phyloP scores from a whole-genome alignment of 2,329 filamentous ascomycete genomes.

The Diaporthe aspalathi region DNA sequence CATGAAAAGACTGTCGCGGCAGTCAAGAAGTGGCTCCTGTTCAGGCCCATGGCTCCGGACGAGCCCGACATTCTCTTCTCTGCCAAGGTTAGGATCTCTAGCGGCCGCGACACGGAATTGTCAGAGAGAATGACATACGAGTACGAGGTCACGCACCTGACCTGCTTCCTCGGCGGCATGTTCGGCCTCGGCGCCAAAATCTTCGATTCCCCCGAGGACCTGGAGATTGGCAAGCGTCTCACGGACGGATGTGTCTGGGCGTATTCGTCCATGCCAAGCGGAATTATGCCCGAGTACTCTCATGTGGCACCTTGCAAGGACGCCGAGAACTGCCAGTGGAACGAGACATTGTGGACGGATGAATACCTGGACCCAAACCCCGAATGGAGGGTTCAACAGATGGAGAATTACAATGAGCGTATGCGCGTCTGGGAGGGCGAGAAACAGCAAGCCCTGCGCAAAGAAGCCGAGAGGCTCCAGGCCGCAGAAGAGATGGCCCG shows the following conservation, averaged over 20 bases:
- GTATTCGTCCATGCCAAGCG: slow-evolving; percentile 68
- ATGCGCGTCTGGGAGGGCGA: slow-evolving; percentile 53
- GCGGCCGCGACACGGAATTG: slow-evolving; percentile 54
- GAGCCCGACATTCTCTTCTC: slow-evolving; percentile 79
- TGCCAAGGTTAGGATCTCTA: slow-evolving; percentile 66
- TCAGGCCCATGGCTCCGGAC: slow-evolving; percentile 77
- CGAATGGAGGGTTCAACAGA: slow-evolving; percentile 55
- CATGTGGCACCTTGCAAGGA: slow-evolving; percentile 61
- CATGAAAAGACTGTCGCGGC: slow-evolving; percentile 76
- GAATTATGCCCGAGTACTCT: slow-evolving; percentile 73
- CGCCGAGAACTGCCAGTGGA: slow-evolving; percentile 63
- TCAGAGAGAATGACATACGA: slow-evolving; percentile 50
- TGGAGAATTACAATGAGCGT: slow-evolving; percentile 54
- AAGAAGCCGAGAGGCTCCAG: slow-evolving; percentile 45
- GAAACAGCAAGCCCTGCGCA: slow-evolving; percentile 41
- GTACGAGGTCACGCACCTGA: slow-evolving; percentile 73
- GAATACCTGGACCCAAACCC: slow-evolving; percentile 60
- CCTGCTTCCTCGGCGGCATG: slow-evolving; percentile 79
- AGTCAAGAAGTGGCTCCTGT: slow-evolving; percentile 80
- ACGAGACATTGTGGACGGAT: slow-evolving; percentile 60
- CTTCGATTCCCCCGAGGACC: slow-evolving; percentile 67
- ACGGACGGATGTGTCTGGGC: slow-evolving; percentile 78
- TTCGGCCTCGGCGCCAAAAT: slow-evolving; percentile 73
- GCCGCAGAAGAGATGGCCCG: slow-evolving; percentile 40
- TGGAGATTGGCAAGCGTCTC: slow-evolving; percentile 73